Evolutionary conservation across 2,329 filamentous ascomycete species (phyloP), one percentile per base, ranked within the genome.

Genomic region (Microsporum canis): DNA sequence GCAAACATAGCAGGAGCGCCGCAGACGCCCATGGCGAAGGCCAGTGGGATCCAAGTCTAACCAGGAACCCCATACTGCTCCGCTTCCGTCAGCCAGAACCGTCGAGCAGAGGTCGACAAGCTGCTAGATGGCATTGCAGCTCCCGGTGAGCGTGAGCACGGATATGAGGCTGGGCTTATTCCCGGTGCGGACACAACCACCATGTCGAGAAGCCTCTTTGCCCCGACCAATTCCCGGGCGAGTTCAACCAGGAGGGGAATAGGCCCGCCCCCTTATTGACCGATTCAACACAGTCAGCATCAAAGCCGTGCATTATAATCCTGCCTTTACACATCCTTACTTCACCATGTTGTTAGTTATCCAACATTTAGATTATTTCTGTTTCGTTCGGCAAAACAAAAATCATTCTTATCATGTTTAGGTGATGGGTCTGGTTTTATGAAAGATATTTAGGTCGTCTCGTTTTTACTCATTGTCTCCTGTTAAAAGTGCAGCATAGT

Each of bases 41-140:
- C 6, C 17, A 8, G 23, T 55, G 49, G 49, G 49, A 55, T n/a
- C 70, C 55, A 41, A 43, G 27, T 72, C 62, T 68, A 71, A 6
- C 72, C 71, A 8, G 72, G 66, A 66, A 67, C 66, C 8, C 38
- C 56, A 55, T 55, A 4, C 10, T 57, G n/a, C 36, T 58, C 12
- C 55, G 59, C 29, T 63, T 63, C 62, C 27, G 17, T 62, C 49
- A 65, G 62, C 59, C 57, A 62, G 3, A 62, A 62, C 31, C 66
- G 60, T 34, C 63, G 70, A 34, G 70, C 70, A 55, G 69, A 76
- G 41, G 63, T 76, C 36, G 68, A 71, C 41, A 72, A 71, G 43
- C 68, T 76, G 8, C 63, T 77, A 41, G 69, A 74, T 51, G 71
- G 72, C 0, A 72, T 75, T 62, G 63, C 74, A 17, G 70, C 69